Evolutionary conservation across 2,329 filamentous ascomycete species (phyloP), one percentile per base, ranked within the genome.

Genomic region (Seiridium cupressi): DNA sequence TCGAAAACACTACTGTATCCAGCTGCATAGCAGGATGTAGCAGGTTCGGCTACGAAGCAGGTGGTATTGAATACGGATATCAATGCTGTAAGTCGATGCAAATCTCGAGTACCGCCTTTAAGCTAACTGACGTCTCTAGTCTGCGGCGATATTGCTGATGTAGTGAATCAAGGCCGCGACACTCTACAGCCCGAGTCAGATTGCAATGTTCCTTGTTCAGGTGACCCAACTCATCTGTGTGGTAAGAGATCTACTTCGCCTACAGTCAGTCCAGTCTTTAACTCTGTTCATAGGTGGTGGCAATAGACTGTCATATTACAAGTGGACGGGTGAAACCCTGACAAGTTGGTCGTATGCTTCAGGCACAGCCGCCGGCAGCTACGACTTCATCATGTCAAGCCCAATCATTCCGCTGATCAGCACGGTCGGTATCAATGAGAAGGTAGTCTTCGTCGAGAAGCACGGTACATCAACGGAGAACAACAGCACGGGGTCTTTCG

Each of bases 401-500:
- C 77, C 82, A 5, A 77, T 82, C 46, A 77, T 86, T 18, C 83
- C 84, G 31, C 74, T 87, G 58, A 82, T 87, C 59, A 81, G 81
- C 3, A 77, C 77, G 47, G 75, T 79, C 54, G 76, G 76, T 31
- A 73, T 83, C 62, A 83, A 81, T 58, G 80, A 82, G 59, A 86
- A 86, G 66, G 74, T 85, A 18, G 78, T 76, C 10, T 82, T 85
- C 66, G 72, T 84, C 26, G 83, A 85, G 68, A 86, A 85, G 68
- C 76, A 71, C 54, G 83, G 82, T 34, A 86, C 84, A 32, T 80
- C 79, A n/a, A 74, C 76, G 3, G 76, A 78, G 32, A 83, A 82
- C 38, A 84, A 84, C 68, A 79, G 80, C 46, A 86, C 83, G 3
- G 84, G 84, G 51, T 81, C 83, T 2, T 87, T 85, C 63, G 84